Conservation (phyloP, 2,329 filamentous ascomycete species). For the Chaetoscypha palmicola region DNA sequence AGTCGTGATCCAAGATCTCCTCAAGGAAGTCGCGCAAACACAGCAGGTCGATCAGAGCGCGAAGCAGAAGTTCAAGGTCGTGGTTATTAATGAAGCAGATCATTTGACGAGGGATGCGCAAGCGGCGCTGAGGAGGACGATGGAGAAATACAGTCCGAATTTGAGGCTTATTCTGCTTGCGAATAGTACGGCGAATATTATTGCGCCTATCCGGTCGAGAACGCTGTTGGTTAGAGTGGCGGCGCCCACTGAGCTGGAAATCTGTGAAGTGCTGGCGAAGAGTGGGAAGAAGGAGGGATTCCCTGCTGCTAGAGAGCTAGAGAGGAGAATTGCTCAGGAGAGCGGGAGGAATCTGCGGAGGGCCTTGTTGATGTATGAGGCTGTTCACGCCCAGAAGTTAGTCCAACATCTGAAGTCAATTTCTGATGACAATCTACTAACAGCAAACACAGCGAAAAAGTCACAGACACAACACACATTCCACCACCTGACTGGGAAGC, state of each 20-base stretch:
- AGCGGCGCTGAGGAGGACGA: constrained; percentile 86
- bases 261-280: constrained; percentile 66
- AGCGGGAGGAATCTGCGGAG: constrained; percentile 85
- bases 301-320: constrained; percentile 66
- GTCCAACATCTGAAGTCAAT: constrained; percentile 28
- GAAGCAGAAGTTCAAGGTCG: constrained; percentile 92
- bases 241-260: constrained; percentile 79
- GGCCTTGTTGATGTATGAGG: constrained; percentile 93
- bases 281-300: constrained; percentile 76
- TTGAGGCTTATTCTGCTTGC: constrained; percentile 84
- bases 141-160: constrained; percentile 99
- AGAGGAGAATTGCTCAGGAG: constrained; percentile 79
- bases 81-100: constrained; percentile 98
- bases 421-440: too few species aligned
- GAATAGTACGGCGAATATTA: constrained; percentile 96
- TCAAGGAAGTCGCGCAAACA: constrained; percentile 97
- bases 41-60: constrained; percentile 95
- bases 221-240: constrained; percentile 88
- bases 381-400: constrained; percentile 94
- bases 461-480: constrained; percentile 80
- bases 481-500: constrained; percentile 97
- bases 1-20: constrained; percentile 87
- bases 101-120: constrained; percentile 91
- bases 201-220: constrained; percentile 91
- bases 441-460: constrained; percentile 79